These are phyloP conservation scores for Candida railenensis DNA, from an alignment of 805 yeast genomes.

Conservation along the genomic window DNA sequence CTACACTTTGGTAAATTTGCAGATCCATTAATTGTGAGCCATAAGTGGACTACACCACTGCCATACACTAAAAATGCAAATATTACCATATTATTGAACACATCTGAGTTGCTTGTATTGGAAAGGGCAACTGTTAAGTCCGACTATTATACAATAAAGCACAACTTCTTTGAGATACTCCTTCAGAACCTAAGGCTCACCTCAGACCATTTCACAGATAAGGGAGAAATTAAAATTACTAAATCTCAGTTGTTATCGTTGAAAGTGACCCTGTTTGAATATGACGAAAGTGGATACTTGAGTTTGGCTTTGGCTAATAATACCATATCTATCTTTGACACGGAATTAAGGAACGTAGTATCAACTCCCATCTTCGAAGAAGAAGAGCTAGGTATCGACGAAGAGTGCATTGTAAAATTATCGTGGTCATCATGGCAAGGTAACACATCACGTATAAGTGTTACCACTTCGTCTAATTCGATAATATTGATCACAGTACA, in stretches of 20 bases:
- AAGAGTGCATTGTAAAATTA: not conserved
- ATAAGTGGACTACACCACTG: slow-evolving; percentile 31
- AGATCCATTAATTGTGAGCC: slow-evolving; percentile 33
- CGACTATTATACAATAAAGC: slow-evolving; percentile 22
- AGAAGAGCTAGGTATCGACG: not conserved
- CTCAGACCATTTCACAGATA: slow-evolving; percentile 13
- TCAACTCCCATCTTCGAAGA: not conserved
- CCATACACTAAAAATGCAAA: slow-evolving; percentile 23
- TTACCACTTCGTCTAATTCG: not conserved
- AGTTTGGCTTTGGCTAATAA: not conserved
- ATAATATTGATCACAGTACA: not conserved
- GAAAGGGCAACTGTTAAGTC: slow-evolving; percentile 23
- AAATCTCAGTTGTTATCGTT: slow-evolving; percentile 20
- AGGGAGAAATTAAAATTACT: slow-evolving; percentile 19
- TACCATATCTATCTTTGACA: not conserved
- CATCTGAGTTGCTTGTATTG: slow-evolving; percentile 37
- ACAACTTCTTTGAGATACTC: slow-evolving; percentile 26
- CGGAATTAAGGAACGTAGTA: not conserved
- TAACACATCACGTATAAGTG: not conserved
- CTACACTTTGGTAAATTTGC: slow-evolving; percentile 29
- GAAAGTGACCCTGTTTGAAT: slow-evolving; percentile 26
- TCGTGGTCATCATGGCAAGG: not conserved
- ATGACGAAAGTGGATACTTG: slow-evolving; percentile 9
- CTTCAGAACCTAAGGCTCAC: slow-evolving; percentile 19
- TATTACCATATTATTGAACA: slow-evolving; percentile 34